These are phyloP conservation scores for Naumovozyma castellii DNA, from an alignment of 805 yeast species.

Conservation along the genomic window DNA sequence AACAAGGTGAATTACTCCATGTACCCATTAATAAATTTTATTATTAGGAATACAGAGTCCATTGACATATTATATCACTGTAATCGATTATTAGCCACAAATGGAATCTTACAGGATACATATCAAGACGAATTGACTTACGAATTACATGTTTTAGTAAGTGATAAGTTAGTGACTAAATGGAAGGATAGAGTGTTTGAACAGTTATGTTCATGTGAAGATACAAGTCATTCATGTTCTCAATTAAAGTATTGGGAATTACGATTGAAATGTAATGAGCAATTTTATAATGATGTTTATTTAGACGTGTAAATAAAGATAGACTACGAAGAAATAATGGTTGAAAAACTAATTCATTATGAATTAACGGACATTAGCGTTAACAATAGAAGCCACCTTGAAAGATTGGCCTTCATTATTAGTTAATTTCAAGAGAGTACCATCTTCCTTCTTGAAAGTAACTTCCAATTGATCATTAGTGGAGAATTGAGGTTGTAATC, in stretches of 20 bases:
- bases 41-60: slow-evolving; percentile 9
- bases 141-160: slow-evolving; percentile 14
- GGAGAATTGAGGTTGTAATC: slow-evolving; percentile 82
- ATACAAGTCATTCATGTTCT: slow-evolving; percentile 16
- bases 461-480: slow-evolving; percentile 72
- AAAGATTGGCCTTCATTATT: slow-evolving; percentile 72
- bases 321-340: neutral
- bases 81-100: slow-evolving; percentile 12
- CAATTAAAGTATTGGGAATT: slow-evolving; percentile 23
- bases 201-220: slow-evolving; percentile 17
- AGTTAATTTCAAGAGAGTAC: slow-evolving; percentile 67
- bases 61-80: slow-evolving; percentile 15
- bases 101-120: slow-evolving; percentile 7
- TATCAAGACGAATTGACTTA: slow-evolving; percentile 15
- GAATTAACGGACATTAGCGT: slow-evolving; percentile 67
- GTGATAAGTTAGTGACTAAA: slow-evolving; percentile 15
- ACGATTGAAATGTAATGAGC: slow-evolving; percentile 17
- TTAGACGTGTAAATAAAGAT: slow-evolving; percentile 1
- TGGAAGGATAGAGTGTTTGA: slow-evolving; percentile 22
- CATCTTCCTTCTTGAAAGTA: slow-evolving; percentile 54
- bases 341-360: too few species aligned
- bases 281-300: slow-evolving; percentile 17
- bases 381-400: slow-evolving; percentile 59
- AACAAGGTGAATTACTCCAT: slow-evolving; percentile 7
- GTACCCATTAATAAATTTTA: slow-evolving; percentile 15